Evolutionary conservation across 2,329 filamentous ascomycete genomes (phyloP).

Genomic region (Cryphonectria naterciae): DNA sequence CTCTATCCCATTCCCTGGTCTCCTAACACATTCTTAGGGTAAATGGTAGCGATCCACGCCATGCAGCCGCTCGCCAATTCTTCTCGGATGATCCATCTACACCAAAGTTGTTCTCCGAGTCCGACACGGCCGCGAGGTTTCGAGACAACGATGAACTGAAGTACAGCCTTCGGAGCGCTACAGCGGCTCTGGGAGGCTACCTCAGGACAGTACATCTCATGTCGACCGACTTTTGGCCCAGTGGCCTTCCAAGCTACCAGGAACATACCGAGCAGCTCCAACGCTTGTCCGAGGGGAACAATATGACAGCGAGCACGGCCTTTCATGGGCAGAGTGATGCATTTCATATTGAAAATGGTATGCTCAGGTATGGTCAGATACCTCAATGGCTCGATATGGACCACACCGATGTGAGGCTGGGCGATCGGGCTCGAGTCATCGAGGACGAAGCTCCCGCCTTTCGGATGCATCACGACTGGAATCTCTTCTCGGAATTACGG

Average conservation of each 20-base stretch:
- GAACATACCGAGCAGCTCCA: slow-evolving; percentile 3
- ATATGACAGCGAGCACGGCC: not conserved
- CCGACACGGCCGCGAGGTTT: slow-evolving; percentile 6
- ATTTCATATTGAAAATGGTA: slow-evolving; percentile 9
- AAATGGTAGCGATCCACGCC: slow-evolving; percentile 11
- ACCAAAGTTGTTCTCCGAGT: slow-evolving; percentile 4
- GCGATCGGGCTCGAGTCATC: slow-evolving; percentile 10
- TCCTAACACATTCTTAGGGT: slow-evolving; percentile 5
- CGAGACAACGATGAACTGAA: slow-evolving; percentile 10
- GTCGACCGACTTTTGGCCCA: slow-evolving; percentile 16
- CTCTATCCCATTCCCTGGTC: too few relatives aligned
- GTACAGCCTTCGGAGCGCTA: slow-evolving; percentile 13
- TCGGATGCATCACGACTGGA: slow-evolving; percentile 15
- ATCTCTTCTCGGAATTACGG: slow-evolving; percentile 2
- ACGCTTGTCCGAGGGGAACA: not conserved
- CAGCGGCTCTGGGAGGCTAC: slow-evolving; percentile 7
- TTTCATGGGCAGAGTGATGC: slow-evolving; percentile 1
- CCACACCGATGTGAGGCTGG: slow-evolving; percentile 5
- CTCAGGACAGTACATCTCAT: slow-evolving; percentile 11
- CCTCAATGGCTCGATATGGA: slow-evolving; percentile 8
- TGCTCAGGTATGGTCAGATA: slow-evolving; percentile 10
- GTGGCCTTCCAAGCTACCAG: not conserved
- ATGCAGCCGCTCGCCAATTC: slow-evolving; percentile 6
- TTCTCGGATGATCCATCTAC: slow-evolving; percentile 9
- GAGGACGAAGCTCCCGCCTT: slow-evolving; percentile 2